Base-by-base conservation (phyloP, 805 yeast species). In the Kazachstania psychrophila region DNA sequence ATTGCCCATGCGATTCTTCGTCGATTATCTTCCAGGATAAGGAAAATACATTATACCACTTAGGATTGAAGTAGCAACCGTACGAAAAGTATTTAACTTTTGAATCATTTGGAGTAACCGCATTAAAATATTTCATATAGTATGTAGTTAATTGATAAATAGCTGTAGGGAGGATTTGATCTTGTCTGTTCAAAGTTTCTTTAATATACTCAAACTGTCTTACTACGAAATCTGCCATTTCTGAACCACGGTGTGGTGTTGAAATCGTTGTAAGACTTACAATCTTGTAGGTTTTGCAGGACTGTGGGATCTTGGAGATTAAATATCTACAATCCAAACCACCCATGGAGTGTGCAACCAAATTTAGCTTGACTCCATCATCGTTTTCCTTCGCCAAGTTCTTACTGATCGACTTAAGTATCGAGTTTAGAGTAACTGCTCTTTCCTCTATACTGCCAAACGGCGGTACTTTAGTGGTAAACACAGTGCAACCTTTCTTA, bases 331-430 rank as follows among this genome's bases (percentile, higher is more conserved):
- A 74, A 52, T 88, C 96, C 22, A 87, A 61, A 0, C 96, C 96
- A 5, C 96, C 96, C 96, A 87, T 86, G 0, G 95, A 85, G 54
- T 87, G 96, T 5, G 92, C 92, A 18, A 87, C 67, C 30, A 87
- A 55, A 51, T 88, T 88, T 12, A 87, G 68, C 41, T 39, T 39
- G 7, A 31, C 20, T 18, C 14, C 34, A 8, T 39, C 39, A 25
- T 60, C 52, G 39, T 58, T 48, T 22, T 56, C 40, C 28, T 49
- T 42, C 36, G 48, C 49, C 31, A 49, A 30, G 10, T 28, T 33
- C 3, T 43, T 49, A 2, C 52, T 52, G 26, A 55, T 58, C 6
- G 37, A 43, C 29, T 51, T 53, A 5, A 87, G 70, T 46, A 70
- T 75, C 1, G 54, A 50, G 48, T 79, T 70, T 40, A 88, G 60